Conservation (phyloP, 805 yeast genomes). For the Wickerhamiella qilinensis region DNA sequence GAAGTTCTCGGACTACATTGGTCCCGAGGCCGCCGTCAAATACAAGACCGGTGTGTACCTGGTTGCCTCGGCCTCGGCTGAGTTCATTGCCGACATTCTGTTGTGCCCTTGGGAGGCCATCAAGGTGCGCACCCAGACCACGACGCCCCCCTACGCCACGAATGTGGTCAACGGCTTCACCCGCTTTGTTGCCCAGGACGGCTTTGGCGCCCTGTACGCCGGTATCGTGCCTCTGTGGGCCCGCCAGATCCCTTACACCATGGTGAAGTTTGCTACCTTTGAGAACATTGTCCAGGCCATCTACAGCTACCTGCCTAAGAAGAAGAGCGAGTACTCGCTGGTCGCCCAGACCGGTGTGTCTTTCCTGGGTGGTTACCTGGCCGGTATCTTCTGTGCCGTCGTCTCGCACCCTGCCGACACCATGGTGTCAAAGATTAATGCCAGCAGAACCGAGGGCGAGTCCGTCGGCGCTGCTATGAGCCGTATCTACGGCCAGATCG, state of each 20-base stretch:
- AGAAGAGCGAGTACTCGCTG: constrained; percentile 53
- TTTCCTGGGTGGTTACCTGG: constrained; percentile 89
- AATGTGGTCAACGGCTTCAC: constrained; percentile 49
- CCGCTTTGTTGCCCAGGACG: constrained; percentile 51
- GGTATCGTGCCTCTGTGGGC: constrained; percentile 89
- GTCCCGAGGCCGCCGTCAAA: constrained; percentile 41
- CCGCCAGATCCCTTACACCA: constrained; percentile 96
- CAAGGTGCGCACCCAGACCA: constrained; percentile 86
- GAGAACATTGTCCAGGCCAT: constrained; percentile 78
- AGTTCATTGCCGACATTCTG: constrained; percentile 76
- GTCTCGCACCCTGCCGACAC: constrained; percentile 99
- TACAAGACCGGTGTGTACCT: constrained; percentile 62
- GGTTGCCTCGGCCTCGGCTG: constrained; percentile 86
- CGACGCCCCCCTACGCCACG: constrained; percentile 69
- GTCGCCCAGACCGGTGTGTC: constrained; percentile 86
- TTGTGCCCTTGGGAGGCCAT: constrained; percentile 92
- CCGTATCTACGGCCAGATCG: constrained; percentile 69
- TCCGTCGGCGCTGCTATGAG: constrained; percentile 46
- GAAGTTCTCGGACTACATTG: constrained; percentile 50
- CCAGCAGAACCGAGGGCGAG: constrained; percentile 51
- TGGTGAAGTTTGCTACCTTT: constrained; percentile 92
- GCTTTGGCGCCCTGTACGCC: constrained; percentile 62
- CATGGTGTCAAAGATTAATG: constrained; percentile 84
- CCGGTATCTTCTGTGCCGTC: constrained; percentile 91
- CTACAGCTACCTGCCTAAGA: constrained; percentile 55